These are phyloP conservation scores for Microsporum audouinii DNA, from an alignment of 2,329 filamentous ascomycete species.

Conservation along the genomic window DNA sequence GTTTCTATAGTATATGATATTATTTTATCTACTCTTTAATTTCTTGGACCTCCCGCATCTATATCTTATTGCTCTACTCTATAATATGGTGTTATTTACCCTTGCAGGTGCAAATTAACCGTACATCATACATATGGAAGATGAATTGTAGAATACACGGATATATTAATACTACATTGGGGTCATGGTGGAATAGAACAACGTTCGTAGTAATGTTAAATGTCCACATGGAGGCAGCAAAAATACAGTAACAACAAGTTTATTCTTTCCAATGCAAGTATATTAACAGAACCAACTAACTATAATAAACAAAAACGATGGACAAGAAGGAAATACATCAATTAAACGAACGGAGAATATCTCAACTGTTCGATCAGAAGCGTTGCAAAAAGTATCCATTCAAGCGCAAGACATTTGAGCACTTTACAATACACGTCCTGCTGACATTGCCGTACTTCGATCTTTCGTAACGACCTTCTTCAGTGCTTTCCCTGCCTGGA, in stretches of 20 bases:
- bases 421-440: conserved; percentile 57
- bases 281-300: not conserved
- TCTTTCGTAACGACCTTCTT: conserved; percentile 88
- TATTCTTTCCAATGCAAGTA: not conserved
- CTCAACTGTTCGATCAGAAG: not conserved
- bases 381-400: not conserved
- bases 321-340: not conserved
- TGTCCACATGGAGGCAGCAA: not conserved
- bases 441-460: conserved; percentile 58
- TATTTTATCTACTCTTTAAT: not conserved
- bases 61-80: not conserved
- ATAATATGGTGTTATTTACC: not conserved
- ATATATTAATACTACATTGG: too few species aligned
- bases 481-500: conserved; percentile 65
- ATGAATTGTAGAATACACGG: too few species aligned
- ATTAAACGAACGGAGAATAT: not conserved
- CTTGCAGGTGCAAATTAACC: too few species aligned
- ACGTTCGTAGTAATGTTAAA: too few species aligned
- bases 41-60: not conserved
- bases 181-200: too few species aligned
- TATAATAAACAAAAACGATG: not conserved
- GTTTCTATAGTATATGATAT: not conserved
- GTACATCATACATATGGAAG: too few species aligned
- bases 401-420: not conserved
- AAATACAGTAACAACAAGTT: not conserved